phyloP scores from a whole-genome alignment of 768 basidiomycete genomes.

The Strobilomyces dryophilus region DNA sequence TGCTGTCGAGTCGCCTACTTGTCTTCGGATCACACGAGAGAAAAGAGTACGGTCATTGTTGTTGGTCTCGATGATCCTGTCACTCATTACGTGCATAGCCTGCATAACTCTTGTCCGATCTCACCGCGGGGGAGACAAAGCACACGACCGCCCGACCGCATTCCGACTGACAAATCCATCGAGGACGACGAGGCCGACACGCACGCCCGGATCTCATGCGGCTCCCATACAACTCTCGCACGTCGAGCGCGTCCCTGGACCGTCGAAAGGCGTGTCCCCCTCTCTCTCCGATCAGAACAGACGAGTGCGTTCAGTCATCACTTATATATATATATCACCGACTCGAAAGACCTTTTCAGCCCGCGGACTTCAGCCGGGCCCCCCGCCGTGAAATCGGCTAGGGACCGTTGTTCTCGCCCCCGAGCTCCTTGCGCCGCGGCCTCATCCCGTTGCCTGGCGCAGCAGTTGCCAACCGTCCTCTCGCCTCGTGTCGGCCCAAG shows the following conservation, averaged over 20 bases:
- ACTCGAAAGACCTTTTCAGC: not conserved
- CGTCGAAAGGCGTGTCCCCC: not conserved
- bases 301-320: slow-evolving; percentile 1
- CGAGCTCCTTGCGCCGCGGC: not conserved
- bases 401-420: not conserved
- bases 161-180: not conserved
- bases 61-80: not conserved
- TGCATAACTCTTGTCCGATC: not conserved
- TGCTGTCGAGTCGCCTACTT: not conserved
- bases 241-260: not conserved
- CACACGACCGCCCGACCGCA: not conserved
- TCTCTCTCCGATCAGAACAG: not conserved
- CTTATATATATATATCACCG: not conserved
- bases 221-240: not conserved
- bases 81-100: slow-evolving; percentile 9
- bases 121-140: not conserved
- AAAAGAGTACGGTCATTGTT: slow-evolving; percentile 4
- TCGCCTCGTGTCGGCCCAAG: slow-evolving; percentile 15
- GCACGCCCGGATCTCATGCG: not conserved
- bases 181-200: not conserved
- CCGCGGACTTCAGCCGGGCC: slow-evolving; percentile 1
- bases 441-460: not conserved
- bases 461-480: slow-evolving; percentile 3
- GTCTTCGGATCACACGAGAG: slow-evolving; percentile 9
- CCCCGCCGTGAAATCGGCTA: slow-evolving; percentile 1